Evolutionary conservation across 345 rosid genomes (phyloP), one percentile per base, ranked within the genome.

Genomic region (Salix suchowensis): DNA sequence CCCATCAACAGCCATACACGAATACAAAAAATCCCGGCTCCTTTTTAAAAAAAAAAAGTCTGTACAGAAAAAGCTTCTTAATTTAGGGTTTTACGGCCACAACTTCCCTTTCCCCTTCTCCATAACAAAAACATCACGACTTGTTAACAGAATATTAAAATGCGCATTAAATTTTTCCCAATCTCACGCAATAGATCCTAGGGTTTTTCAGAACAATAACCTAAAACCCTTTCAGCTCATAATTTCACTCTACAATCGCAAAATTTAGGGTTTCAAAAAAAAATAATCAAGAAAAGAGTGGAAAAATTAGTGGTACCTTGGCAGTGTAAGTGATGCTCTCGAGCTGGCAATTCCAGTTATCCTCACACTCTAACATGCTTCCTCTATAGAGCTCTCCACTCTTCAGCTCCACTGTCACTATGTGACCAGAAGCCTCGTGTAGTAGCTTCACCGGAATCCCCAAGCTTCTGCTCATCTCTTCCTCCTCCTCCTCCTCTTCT

Each of bases 271-370:
- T 76, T 81, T 69, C 19, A 28, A 30, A 21, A 54, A 23, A 10
- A 24, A 21, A 2, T 8, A 66, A 74, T 4, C 13, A 6, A 23
- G 16, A 14, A 67, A 54, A 26, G 9, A 65, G 54, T 40, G 44
- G 44, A 10, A 40, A 40, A 40, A 40, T 1, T 12, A 32, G 16
- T 6, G 11, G 74, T 81, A 85, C 97, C 91, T 86, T 86, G 46
- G 97, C 93, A 40, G 95, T 92, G 84, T 79, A 92, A 36, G 95
- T 92, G 78, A 92, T 91, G 73, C 74, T 88, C 84, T 92, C 95
- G 77, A 92, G 97, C 84, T 92, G 97, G 74, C 95, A 91, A 81
- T 92, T 92, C 97, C 97, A 92, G 88, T 92, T 92, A 75, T 92
- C 97, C 80, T 92, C 97, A 75, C 97, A 92, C 88, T 92, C 97